Conservation (phyloP, 768 basidiomycete species). For the Hebeloma cylindrosporum region DNA sequence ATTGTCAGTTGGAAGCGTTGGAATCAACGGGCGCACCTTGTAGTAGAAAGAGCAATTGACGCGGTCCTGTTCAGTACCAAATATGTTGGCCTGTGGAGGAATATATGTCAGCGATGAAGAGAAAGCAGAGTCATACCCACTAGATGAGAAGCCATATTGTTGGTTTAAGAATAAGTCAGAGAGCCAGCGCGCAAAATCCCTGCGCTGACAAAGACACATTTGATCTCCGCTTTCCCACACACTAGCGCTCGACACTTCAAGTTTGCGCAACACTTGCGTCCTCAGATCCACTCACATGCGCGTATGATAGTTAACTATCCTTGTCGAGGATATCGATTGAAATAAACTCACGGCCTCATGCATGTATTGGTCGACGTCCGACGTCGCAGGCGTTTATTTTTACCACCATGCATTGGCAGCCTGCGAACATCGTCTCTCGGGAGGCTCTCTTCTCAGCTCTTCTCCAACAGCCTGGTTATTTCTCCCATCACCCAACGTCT, state of each 20-base stretch:
- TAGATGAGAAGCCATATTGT: constrained; percentile 73
- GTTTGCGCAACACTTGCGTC: neutral
- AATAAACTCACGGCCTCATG: too few relatives aligned
- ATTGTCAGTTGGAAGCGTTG: constrained; percentile 6
- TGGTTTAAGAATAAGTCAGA: neutral
- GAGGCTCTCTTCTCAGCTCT: too few relatives aligned
- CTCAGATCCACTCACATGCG: too few relatives aligned
- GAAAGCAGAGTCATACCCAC: constrained; percentile 39
- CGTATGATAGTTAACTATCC: too few relatives aligned
- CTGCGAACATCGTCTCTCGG: too few relatives aligned
- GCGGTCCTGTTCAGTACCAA: constrained; percentile 91
- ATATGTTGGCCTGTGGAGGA: constrained; percentile 79
- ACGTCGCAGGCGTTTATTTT: too few relatives aligned
- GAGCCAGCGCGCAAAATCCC: neutral
- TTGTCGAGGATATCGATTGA: too few relatives aligned
- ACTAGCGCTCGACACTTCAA: neutral
- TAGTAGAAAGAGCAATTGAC: constrained; percentile 99
- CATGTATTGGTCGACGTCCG: too few relatives aligned
- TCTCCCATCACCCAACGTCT: too few relatives aligned
- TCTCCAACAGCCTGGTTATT: too few relatives aligned
- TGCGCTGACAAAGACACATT: constrained; percentile 2
- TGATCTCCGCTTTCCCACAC: constrained; percentile 4
- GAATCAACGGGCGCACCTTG: constrained; percentile 55
- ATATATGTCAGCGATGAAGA: constrained; percentile 4
- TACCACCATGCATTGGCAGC: too few relatives aligned